Conservation (phyloP, 2,329 filamentous ascomycete species). For the Botrytis squamosa region DNA sequence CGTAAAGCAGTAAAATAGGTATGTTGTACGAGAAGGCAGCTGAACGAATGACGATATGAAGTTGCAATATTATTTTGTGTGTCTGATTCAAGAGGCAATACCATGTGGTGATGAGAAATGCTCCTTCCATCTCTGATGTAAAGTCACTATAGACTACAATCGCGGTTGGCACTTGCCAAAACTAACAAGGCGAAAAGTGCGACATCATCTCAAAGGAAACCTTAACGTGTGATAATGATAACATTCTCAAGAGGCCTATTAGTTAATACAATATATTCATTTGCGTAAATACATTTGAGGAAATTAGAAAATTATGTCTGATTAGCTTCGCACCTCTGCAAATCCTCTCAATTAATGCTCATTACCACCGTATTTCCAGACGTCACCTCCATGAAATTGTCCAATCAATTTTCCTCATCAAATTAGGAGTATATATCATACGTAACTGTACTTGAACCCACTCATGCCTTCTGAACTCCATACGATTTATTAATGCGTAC, state of each 20-base stretch:
- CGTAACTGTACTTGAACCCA: not conserved
- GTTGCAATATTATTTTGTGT: not conserved
- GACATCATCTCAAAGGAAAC: too few relatives aligned
- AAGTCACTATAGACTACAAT: not conserved
- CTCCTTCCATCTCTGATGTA: not conserved
- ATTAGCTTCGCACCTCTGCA: not conserved
- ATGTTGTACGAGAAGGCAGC: not conserved
- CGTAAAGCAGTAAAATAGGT: conserved; percentile 5
- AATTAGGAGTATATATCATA: not conserved
- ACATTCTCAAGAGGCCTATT: not conserved
- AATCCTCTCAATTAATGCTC: not conserved
- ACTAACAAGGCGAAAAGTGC: not conserved
- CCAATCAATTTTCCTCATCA: not conserved
- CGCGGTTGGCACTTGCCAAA: conserved; percentile 14
- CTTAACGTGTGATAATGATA: not conserved
- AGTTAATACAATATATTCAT: too few relatives aligned
- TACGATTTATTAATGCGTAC: conserved; percentile 33
- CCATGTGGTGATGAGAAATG: not conserved
- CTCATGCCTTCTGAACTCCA: conserved; percentile 26
- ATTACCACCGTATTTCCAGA: not conserved
- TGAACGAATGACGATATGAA: conserved; percentile 11
- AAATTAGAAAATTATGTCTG: not conserved
- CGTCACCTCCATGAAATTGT: not conserved
- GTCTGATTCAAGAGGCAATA: not conserved
- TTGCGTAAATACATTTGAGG: not conserved